Percentiles rank a stretch among this genome's conserved stretches.
phyloP scores from a whole-genome alignment of 805 yeast species.

The Wickerhamomyces chambardii region DNA sequence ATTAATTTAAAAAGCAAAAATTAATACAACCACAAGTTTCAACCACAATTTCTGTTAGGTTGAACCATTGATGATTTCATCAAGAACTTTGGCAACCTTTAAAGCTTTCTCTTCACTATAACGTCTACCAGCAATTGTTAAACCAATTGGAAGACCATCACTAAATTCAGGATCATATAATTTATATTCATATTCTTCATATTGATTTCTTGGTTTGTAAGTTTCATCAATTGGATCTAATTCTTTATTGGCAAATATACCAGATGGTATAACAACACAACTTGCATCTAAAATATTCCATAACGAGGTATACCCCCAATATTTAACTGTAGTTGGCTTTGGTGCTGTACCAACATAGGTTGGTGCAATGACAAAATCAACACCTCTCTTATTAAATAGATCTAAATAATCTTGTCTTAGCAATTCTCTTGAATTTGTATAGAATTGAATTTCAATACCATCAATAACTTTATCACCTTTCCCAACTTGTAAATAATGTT shows the following conservation, averaged over 20 bases:
- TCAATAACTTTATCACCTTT: not conserved
- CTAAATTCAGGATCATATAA: slow-evolving; percentile 30
- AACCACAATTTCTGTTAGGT: too few species aligned
- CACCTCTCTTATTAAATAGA: slow-evolving; percentile 36
- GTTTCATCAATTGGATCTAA: slow-evolving; percentile 36
- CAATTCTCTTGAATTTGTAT: slow-evolving; percentile 30
- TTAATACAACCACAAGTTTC: too few species aligned
- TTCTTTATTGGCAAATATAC: slow-evolving; percentile 38
- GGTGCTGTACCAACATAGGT: slow-evolving; percentile 60
- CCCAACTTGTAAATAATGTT: slow-evolving; percentile 46
- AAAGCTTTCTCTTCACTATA: slow-evolving; percentile 40
- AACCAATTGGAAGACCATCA: slow-evolving; percentile 45
- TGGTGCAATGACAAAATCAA: slow-evolving; percentile 59
- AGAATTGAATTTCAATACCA: not conserved
- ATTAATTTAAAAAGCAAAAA: too few species aligned
- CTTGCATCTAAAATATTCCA: slow-evolving; percentile 71
- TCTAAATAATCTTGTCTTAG: slow-evolving; percentile 44
- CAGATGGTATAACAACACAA: slow-evolving; percentile 54
- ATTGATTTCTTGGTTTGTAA: slow-evolving; percentile 11
- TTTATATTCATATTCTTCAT: slow-evolving; percentile 24
- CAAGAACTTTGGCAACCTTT: slow-evolving; percentile 32
- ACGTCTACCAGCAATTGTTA: slow-evolving; percentile 42
- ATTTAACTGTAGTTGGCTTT: slow-evolving; percentile 44
- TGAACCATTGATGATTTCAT: slow-evolving; percentile 9
- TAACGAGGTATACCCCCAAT: slow-evolving; percentile 73